Evolutionary conservation across 176 grass and related monocot species (phyloP).

Genomic region (Chrysopogon serrulatus): DNA sequence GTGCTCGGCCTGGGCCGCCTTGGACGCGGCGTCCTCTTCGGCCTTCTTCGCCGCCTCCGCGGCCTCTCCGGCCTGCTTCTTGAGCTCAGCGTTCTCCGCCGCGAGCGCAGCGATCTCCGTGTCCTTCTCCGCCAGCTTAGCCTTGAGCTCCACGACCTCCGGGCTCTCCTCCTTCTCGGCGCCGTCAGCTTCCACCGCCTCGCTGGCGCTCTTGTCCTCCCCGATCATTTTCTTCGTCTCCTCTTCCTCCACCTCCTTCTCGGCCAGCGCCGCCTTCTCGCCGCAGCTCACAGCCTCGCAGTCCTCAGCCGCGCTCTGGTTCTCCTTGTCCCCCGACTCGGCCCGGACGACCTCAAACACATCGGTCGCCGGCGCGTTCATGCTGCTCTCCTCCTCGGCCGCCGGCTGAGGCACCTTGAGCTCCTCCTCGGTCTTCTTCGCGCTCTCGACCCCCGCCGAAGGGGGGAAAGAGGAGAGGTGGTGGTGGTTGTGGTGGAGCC

Average conservation of each 20-base stretch:
- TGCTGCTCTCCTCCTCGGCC: conserved; percentile 35
- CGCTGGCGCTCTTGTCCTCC: conserved; percentile 22
- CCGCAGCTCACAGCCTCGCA: conserved; percentile 35
- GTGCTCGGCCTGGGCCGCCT: conserved; percentile 22
- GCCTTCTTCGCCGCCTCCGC: conserved; percentile 33
- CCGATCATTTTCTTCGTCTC: conserved; percentile 73
- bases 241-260: conserved; percentile 29
- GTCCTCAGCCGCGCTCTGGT: conserved; percentile 20
- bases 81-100: conserved; percentile 67
- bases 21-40: conserved; percentile 27
- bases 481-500: neutral
- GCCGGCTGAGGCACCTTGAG: conserved; percentile 16
- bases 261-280: conserved; percentile 1
- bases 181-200: neutral
- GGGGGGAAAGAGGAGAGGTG: neutral
- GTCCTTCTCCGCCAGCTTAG: conserved; percentile 59
- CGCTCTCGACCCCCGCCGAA: neutral
- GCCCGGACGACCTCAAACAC: conserved; percentile 55
- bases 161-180: conserved; percentile 13
- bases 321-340: conserved; percentile 49
- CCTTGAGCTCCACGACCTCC: conserved; percentile 40
- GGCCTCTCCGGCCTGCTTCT: conserved; percentile 44
- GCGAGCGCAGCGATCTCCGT: conserved; percentile 39
- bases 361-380: conserved; percentile 50
- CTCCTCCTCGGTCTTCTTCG: conserved; percentile 1